Base-by-base conservation (phyloP, 2,329 filamentous ascomycete species). In the Cladosporium velox region DNA sequence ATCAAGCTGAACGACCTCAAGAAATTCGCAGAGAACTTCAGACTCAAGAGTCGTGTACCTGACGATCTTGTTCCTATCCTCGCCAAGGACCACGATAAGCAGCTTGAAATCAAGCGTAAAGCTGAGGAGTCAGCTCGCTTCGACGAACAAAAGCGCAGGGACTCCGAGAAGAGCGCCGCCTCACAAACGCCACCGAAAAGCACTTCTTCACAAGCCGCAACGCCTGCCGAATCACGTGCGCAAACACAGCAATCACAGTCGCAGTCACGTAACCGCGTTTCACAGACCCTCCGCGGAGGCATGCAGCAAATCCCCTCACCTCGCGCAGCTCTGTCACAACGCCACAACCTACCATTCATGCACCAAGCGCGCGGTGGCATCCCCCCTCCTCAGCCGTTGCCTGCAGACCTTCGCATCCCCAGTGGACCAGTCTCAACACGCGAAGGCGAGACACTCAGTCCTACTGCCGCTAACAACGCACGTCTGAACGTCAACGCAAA, bases 21-120 rank as follows among this genome's bases (percentile, higher is more conserved):
- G 83, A 97, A 94, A 75, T 99, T 99, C 78, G 92, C 95, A 0
- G 87, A 89, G 71, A 95, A 87, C 76, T 99, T 99, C 84, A 98
- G 98, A 80, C 86, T 99, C 21, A 90, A 91, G 59, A 97, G 94
- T 2, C 93, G 93, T 6, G 93, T 99, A 12, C 95, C 95, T 1
- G 89, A 87, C 61, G 95, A 99, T 78, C 81, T 99, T 41, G 93
- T 99, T 32, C 90, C 92, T 1, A 99, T 99, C 71, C 90, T 99
- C 67, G 94, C 95, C 66, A 99, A 98, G 77, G 95, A 99, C 76
- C 93, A 93, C n/a, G 86, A 83, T 55, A 99, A 97, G 81, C 95
- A 98, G 79, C 89, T 93, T 74, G 88, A 93, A 75, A 98, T 99
- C 69, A 90, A 97, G 74, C 90, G 93, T 72, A 96, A 93, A 78